Percentiles rank a stretch among this genome's conserved stretches.
Conservation (phyloP, 768 basidiomycete genomes). For the Hypholoma fasciculare region DNA sequence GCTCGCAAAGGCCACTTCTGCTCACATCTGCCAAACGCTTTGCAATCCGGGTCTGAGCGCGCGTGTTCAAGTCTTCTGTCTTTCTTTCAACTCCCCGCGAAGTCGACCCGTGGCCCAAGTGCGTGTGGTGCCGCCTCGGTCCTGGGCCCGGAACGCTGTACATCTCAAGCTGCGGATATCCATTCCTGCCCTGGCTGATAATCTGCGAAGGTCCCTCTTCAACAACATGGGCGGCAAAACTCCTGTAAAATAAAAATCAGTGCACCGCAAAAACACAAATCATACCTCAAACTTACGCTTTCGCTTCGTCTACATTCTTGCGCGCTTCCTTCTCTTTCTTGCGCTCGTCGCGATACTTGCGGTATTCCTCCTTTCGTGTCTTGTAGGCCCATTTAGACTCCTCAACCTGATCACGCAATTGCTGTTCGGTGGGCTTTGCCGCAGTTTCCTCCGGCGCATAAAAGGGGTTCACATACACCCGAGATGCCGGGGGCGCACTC, state of each 20-base stretch:
- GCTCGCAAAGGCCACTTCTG: conserved; percentile 12
- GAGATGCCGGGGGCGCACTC: background rate
- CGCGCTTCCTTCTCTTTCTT: conserved; percentile 36
- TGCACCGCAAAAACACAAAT: background rate
- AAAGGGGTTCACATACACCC: conserved; percentile 1
- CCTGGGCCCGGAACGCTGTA: conserved; percentile 50
- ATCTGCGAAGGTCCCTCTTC: conserved; percentile 27
- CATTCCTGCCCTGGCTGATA: conserved; percentile 61
- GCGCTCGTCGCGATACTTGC: conserved; percentile 53
- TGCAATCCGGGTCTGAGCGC: conserved; percentile 50
- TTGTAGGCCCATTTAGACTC: conserved; percentile 69
- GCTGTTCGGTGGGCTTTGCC: conserved; percentile 30
- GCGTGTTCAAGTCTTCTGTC: conserved; percentile 34
- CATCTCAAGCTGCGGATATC: conserved; percentile 65
- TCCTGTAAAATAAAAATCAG: background rate
- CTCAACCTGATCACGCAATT: conserved; percentile 52
- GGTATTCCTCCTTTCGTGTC: conserved; percentile 69
- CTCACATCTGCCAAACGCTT: conserved; percentile 65
- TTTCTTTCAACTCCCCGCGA: conserved; percentile 26
- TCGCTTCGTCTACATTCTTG: conserved; percentile 21
- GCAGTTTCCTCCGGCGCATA: background rate
- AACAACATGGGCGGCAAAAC: background rate
- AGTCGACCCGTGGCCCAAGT: conserved; percentile 2
- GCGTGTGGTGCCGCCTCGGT: conserved; percentile 14
- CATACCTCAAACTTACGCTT: background rate